Percentiles rank a stretch among this genome's conserved stretches.
These are phyloP conservation scores for Oryza brachyantha DNA, from an alignment of 176 grass and related monocot genomes.

Conservation along the genomic window DNA sequence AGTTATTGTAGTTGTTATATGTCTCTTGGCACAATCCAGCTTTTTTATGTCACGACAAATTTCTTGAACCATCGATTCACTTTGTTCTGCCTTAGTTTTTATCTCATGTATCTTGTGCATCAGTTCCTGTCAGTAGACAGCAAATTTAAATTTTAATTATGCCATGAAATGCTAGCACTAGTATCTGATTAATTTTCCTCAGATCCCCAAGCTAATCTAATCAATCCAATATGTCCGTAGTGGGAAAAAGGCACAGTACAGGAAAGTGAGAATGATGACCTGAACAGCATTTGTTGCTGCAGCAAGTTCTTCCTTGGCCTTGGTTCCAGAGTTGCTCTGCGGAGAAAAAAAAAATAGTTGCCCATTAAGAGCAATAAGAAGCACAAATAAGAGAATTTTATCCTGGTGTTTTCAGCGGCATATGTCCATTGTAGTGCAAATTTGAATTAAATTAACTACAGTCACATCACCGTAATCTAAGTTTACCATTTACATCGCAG, in stretches of 20 bases:
- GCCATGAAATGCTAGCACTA: not conserved
- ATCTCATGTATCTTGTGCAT: slow-evolving; percentile 98
- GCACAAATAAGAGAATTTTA: not conserved
- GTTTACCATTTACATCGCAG: not conserved
- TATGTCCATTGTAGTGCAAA: not conserved
- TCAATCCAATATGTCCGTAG: not conserved
- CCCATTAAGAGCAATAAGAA: not conserved
- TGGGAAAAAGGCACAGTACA: not conserved
- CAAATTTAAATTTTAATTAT: slow-evolving; percentile 23
- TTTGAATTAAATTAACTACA: not conserved
- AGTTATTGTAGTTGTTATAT: slow-evolving; percentile 97
- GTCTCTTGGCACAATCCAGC: slow-evolving; percentile 92
- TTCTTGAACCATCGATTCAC: slow-evolving; percentile 99
- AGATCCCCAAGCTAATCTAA: not conserved
- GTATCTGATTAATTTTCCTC: not conserved
- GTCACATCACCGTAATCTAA: not conserved
- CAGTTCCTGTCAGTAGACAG: slow-evolving; percentile 57
- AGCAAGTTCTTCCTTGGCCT: slow-evolving; percentile 98
- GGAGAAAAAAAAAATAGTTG: slow-evolving; percentile 16
- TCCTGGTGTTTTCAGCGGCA: not conserved
- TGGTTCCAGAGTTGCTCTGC: slow-evolving; percentile 97
- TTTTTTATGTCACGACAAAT: slow-evolving; percentile 98
- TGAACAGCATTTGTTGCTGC: slow-evolving; percentile 95
- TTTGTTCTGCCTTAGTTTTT: slow-evolving; percentile 91
- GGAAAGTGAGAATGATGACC: slow-evolving; percentile 33